Base-by-base conservation (phyloP, 208 protist species). In the Wallacemonas collosoma region DNA sequence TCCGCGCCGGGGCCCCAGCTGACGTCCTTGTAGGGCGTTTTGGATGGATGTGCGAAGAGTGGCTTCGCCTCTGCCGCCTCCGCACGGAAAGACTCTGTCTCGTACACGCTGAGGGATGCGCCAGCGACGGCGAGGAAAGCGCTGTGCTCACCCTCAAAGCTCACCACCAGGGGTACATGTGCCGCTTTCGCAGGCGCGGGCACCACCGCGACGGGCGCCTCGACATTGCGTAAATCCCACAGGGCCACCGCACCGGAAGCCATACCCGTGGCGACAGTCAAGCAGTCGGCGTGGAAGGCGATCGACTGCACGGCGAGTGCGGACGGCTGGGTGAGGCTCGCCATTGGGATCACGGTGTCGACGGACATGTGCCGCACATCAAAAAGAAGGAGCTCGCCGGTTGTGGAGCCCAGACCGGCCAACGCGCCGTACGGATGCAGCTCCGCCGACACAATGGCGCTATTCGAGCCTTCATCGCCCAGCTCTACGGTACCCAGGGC, bases 161-260 rank as follows among this genome's bases (percentile, higher is more conserved):
- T 71, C 47, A 87, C 85, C 36, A 70, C 72, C 35, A 75, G 70
- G 2, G 77, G 71, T 56, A 76, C 58, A 2, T 44, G 38, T n/a
- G 38, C n/a, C 58, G 50, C 55, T 8, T 48, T 54, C 47, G 38
- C 69, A 4, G 57, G 17, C 44, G 64, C 50, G 3, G 70, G 57
- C 35, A 93, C 48, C 54, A 74, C 61, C 40, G 78, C 71, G 11
- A 94, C 35, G 0, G 91, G 88, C 40, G 64, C 66, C 3, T 87
- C 77, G n/a, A 98, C 62, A 71, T 98, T 97, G 48, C 98, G 87
- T 48, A 99, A 83, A 85, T 99, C 98, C 98, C 98, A 99, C 50
- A 99, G 45, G 64, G 91, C 85, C 38, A 91, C 89, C 14, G 68
- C 87, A 2, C 93, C 87, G 69, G 95, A 81, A 17, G 73, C 66